Evolutionary conservation across 83 land plant genomes (phyloP).

Genomic region (Picea engelmannii): DNA sequence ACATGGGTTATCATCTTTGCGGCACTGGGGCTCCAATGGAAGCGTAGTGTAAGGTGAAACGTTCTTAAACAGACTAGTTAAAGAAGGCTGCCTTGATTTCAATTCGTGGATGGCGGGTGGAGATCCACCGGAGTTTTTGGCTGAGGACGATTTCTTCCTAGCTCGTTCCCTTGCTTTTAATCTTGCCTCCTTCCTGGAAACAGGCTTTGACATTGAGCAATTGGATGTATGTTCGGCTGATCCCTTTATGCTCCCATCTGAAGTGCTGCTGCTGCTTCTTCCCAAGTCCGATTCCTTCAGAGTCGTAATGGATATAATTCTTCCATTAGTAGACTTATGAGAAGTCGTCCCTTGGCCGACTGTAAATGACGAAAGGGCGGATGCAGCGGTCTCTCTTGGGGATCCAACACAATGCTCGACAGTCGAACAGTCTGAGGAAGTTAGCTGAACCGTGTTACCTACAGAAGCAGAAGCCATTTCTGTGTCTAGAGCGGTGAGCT

Average conservation of each 20-base stretch:
- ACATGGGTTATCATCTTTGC: background rate
- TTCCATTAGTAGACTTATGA: too few species aligned
- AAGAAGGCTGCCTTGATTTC: background rate
- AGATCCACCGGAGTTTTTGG: background rate
- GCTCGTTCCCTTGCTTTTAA: too few species aligned
- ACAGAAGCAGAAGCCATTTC: background rate
- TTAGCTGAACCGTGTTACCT: background rate
- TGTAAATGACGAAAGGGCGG: too few species aligned
- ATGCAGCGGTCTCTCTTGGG: too few species aligned
- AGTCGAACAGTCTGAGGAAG: background rate
- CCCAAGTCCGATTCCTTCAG: background rate
- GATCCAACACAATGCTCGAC: too few species aligned
- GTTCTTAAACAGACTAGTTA: background rate
- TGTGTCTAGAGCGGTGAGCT: conserved; percentile 40
- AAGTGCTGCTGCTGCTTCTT: conserved; percentile 13
- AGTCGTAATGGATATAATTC: too few species aligned
- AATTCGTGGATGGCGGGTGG: background rate
- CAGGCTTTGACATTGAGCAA: background rate
- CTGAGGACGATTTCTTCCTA: conserved; percentile 2
- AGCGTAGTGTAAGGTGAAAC: background rate
- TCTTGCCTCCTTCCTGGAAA: background rate
- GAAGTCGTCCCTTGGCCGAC: background rate
- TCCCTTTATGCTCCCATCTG: conserved; percentile 17
- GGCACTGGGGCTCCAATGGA: background rate
- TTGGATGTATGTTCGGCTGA: background rate